phyloP scores from a whole-genome alignment of 2,329 filamentous ascomycete species.

The Xylaria sp. region DNA sequence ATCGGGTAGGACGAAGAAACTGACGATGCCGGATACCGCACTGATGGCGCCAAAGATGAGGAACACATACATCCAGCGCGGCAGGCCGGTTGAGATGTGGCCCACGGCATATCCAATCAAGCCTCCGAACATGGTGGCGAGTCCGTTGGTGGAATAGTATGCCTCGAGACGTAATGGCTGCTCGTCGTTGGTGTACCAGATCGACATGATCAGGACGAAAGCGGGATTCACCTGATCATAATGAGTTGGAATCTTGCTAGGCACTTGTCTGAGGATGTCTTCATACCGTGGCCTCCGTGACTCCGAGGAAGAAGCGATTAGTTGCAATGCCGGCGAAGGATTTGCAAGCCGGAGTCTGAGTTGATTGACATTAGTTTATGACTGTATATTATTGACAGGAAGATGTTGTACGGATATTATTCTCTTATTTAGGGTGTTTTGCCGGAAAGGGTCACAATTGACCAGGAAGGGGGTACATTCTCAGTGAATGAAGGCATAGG shows the following conservation, averaged over 20 bases:
- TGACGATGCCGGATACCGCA: constrained; percentile 49
- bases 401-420: too few species aligned
- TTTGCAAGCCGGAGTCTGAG: constrained; percentile 42
- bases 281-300: constrained; percentile 48
- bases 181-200: constrained; percentile 39
- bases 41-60: constrained; percentile 54
- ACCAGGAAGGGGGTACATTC: too few species aligned
- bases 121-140: constrained; percentile 46
- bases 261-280: not conserved
- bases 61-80: constrained; percentile 41
- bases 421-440: too few species aligned
- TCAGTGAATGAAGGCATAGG: not conserved
- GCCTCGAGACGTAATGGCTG: constrained; percentile 48
- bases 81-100: constrained; percentile 43
- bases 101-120: constrained; percentile 55
- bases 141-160: constrained; percentile 48
- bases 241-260: not conserved
- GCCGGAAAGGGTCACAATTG: too few species aligned
- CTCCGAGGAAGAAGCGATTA: constrained; percentile 51
- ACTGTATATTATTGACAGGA: not conserved
- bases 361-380: constrained; percentile 2
- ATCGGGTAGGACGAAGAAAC: constrained; percentile 56
- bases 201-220: constrained; percentile 33
- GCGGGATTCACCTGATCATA: constrained; percentile 44
- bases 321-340: constrained; percentile 51